Base-by-base conservation (phyloP, 2,329 filamentous ascomycete genomes). In the Amauroascus verrucosus region DNA sequence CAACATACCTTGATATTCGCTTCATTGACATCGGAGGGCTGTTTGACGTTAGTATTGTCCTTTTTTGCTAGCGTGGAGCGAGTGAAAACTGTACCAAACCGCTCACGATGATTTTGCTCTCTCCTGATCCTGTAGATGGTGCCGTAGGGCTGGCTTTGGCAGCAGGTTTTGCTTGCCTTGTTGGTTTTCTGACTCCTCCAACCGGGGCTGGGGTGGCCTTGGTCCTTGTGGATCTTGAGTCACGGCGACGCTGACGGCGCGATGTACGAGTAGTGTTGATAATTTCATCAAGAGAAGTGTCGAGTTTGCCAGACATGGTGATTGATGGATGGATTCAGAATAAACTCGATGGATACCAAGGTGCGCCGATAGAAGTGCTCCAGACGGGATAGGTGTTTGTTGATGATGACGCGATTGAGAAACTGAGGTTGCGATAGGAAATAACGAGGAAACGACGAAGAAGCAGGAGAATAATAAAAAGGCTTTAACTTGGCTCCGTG, bases 1-100 rank as follows among this genome's bases (percentile, higher is more conserved):
- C 86, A 89, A 98, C 93, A 94, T 98, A 98, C 93, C 93, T 98
- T 97, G 78, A 98, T 94, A 84, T 94, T 88, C 77, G 77, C 77
- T 81, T 97, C 91, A 75, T 83, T 88, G 73, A 98, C 89, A 83
- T 98, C 93, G 77, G 85, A 84, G 71, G 93, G 93, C 88, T 97
- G 62, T 32, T 14, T 53, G 16, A 24, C 48, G 72, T 86, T 75
- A 85, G 79, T 58, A 43, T 52, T n/a, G 9, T 26, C 2, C 37
- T 38, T 38, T 16, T 38, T 30, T 4, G 37, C 9, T 30, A 37
- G 2, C 18, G 24, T n/a, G 33, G 13, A 16, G 18, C 7, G 6
- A 18, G 26, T 28, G 11, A 28, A 30, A 32, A 59, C 73, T 89
- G 73, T 85, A 96, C 90, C 79, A 98, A 81, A 77, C 94, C 94